Base-by-base conservation (phyloP, 345 rosid species). In the Salix purpurea region DNA sequence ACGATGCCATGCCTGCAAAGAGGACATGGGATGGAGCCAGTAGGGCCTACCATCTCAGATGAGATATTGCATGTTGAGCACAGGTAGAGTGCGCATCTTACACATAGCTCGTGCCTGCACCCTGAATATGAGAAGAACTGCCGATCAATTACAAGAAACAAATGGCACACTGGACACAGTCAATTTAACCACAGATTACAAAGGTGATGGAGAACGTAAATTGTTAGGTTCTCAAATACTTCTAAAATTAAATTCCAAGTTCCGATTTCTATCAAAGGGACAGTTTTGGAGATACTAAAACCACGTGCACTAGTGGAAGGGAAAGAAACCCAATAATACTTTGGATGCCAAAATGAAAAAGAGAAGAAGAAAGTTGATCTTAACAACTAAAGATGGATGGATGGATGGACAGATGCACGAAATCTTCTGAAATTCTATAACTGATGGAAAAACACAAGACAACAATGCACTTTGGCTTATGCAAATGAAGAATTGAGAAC, bases 1-100 rank as follows among this genome's bases (percentile, higher is more conserved):
- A 89, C 88, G 69, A 93, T 92, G 64, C 94, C 94, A 15, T 90
- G 92, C 83, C 99, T 91, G 76, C 99, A 96, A 50, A 96, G 97
- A 39, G 99, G 98, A 77, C 99, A 96, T 7, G 99, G 98, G 64
- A 96, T 90, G 56, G 97, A 90, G 12, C 99, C 99, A 4, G 92
- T 90, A 3, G 90, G 98, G 42, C 83, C 91, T 8, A 80, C 83
- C 71, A 83, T 76, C 66, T 91, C 94, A 1, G 95, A 87, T 52
- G 97, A 84, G 30, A 86, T 82, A 81, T 84, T 89, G 88, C 95
- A 89, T 7, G 97, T 83, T 54, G 98, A 93, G 86, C 98, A 96
- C 34, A 96, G 97, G 81, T 96, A 93, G 70, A 96, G 87, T 7
- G 99, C 97, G 72, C 99, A 96, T 82, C 91, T 88, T 62, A 94